phyloP scores from a whole-genome alignment of 2,329 filamentous ascomycete species.

The Colletotrichum melonis region DNA sequence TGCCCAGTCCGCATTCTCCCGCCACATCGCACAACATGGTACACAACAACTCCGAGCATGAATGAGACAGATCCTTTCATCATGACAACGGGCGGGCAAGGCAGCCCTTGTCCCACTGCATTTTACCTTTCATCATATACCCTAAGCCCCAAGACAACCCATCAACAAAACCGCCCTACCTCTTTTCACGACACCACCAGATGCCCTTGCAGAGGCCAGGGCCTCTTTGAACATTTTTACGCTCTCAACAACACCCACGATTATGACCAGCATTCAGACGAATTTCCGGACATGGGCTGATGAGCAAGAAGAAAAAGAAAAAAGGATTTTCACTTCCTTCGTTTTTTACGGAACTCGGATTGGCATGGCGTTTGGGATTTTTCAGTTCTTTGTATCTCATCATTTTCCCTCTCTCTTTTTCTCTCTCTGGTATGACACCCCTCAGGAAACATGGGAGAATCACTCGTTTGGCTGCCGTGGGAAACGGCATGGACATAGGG shows the following conservation, averaged over 20 bases:
- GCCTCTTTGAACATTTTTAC: constrained; percentile 12
- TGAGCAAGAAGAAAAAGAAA: constrained; percentile 29
- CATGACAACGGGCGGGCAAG: neutral
- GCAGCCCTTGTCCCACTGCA: constrained; percentile 15
- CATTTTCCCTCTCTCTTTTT: neutral
- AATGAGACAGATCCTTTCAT: constrained; percentile 5
- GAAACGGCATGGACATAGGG: constrained; percentile 28
- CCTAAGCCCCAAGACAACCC: neutral
- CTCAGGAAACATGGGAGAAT: constrained; percentile 15
- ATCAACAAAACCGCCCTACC: neutral
- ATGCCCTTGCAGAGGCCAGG: constrained; percentile 26
- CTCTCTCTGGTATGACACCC: constrained; percentile 17
- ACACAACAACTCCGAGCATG: neutral
- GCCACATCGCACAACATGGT: neutral
- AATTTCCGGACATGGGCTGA: constrained; percentile 23
- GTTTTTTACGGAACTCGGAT: constrained; percentile 6
- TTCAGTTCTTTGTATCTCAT: constrained; percentile 1
- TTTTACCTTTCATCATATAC: constrained; percentile 18
- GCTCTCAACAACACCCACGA: constrained; percentile 12
- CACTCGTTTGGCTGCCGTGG: constrained; percentile 29
- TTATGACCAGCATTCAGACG: constrained; percentile 33
- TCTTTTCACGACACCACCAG: constrained; percentile 17
- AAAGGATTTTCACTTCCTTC: constrained; percentile 7
- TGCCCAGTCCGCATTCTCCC: neutral
- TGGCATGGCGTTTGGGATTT: constrained; percentile 21